Evolutionary conservation across 2,329 filamentous ascomycete genomes (phyloP).

Genomic region (Sporothrix phasma): DNA sequence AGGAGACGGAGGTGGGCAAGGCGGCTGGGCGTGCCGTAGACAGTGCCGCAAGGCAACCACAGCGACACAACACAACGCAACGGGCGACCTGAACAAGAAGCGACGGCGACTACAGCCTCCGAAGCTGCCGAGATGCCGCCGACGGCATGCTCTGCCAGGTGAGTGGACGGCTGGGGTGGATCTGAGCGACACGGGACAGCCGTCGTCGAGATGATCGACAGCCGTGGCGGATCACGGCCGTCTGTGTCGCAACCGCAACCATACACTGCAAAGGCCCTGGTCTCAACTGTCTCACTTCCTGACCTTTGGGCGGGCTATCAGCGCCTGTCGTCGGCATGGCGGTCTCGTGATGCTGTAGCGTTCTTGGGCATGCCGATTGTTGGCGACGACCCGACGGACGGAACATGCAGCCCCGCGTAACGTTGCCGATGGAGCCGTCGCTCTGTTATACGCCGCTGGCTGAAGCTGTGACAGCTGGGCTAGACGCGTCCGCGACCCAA

Average conservation of each 20-base stretch:
- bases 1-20: background rate
- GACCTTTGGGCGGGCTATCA: background rate
- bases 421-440: background rate
- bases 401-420: background rate
- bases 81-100: background rate
- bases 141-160: too few relatives aligned
- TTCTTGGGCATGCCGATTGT: background rate
- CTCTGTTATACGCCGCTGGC: background rate
- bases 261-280: background rate
- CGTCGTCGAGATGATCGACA: background rate
- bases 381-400: background rate
- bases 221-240: background rate
- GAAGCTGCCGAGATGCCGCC: background rate
- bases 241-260: background rate
- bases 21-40: background rate
- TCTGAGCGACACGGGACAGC: background rate
- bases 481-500: background rate
- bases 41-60: background rate
- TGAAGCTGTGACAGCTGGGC: background rate
- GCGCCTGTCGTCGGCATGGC: background rate
- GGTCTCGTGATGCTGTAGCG: background rate
- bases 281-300: background rate
- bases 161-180: too few relatives aligned
- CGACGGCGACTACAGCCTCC: slow-evolving; percentile 1
- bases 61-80: background rate